Evolutionary conservation across 139 green algal genomes (phyloP).

Genomic region (Choricystis sp.): DNA sequence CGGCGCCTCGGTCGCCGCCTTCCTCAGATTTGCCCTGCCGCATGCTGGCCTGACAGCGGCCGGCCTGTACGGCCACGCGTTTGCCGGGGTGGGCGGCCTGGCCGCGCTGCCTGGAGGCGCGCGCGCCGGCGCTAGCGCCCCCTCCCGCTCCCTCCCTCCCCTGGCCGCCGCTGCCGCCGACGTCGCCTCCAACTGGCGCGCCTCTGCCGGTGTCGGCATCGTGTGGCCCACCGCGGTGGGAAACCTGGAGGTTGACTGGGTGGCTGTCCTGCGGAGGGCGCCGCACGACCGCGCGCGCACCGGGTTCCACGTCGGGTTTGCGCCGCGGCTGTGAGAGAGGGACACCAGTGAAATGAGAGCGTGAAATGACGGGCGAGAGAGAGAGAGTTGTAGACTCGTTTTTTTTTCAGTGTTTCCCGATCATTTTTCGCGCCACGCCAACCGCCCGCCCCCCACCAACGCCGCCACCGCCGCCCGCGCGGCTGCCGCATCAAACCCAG

Average conservation of each 20-base stretch:
- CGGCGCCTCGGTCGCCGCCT: background rate
- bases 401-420: background rate
- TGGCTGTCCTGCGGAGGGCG: constrained; percentile 6
- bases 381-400: no score
- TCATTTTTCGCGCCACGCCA: background rate
- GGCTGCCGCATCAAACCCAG: no score
- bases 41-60: constrained; percentile 9
- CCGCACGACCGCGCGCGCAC: constrained; percentile 24
- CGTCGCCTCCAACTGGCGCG: background rate
- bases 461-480: no score
- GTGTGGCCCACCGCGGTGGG: constrained; percentile 10
- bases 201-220: constrained; percentile 3
- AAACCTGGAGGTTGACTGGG: constrained; percentile 7
- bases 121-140: no score
- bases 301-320: constrained; percentile 38
- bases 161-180: background rate
- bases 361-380: no score
- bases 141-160: constrained; percentile 1
- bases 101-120: constrained; percentile 12
- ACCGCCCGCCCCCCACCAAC: background rate
- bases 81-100: constrained; percentile 33
- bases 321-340: background rate
- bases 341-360: background rate
- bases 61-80: constrained; percentile 27
- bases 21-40: constrained; percentile 7